phyloP scores from a whole-genome alignment of 257 asterid species.

The Ajuga chamaepitys region DNA sequence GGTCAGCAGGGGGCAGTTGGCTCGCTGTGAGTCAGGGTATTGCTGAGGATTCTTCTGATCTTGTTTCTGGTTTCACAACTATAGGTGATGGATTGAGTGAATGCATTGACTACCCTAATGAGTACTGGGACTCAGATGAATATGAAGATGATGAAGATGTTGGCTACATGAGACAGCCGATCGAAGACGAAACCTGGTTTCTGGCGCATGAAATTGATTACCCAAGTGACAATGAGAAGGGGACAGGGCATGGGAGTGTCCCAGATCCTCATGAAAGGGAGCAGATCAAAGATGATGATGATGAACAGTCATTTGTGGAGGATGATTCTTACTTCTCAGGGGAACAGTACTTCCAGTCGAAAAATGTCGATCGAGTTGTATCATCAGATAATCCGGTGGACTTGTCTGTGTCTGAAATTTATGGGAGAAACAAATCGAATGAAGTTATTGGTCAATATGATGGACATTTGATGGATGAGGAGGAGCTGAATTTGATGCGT shows the following conservation, averaged over 20 bases:
- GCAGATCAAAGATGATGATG: constrained; percentile 65
- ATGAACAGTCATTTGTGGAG: constrained; percentile 82
- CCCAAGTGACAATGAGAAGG: constrained; percentile 95
- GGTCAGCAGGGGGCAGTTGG: constrained; percentile 77
- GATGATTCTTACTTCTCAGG: constrained; percentile 92
- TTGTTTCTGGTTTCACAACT: constrained; percentile 95
- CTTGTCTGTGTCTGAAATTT: constrained; percentile 36
- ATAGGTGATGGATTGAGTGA: constrained; percentile 90
- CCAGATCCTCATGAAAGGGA: constrained; percentile 73
- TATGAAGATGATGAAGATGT: constrained; percentile 95
- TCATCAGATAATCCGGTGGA: constrained; percentile 51
- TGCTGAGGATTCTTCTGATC: constrained; percentile 88
- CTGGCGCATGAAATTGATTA: constrained; percentile 96
- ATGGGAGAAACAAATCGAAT: constrained; percentile 37
- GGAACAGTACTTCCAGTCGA: constrained; percentile 59
- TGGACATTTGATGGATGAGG: constrained; percentile 89
- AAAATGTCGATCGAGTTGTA: constrained; percentile 45
- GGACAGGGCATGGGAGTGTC: constrained; percentile 65
- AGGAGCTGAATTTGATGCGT: constrained; percentile 72
- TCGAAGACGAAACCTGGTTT: constrained; percentile 98
- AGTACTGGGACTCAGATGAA: constrained; percentile 97
- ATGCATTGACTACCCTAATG: constrained; percentile 79
- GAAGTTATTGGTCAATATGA: constrained; percentile 61
- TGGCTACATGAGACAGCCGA: constrained; percentile 97
- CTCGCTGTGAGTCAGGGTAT: constrained; percentile 95